Base-by-base conservation (phyloP, 139 green algal species). In the Chlamydomonas applanata region DNA sequence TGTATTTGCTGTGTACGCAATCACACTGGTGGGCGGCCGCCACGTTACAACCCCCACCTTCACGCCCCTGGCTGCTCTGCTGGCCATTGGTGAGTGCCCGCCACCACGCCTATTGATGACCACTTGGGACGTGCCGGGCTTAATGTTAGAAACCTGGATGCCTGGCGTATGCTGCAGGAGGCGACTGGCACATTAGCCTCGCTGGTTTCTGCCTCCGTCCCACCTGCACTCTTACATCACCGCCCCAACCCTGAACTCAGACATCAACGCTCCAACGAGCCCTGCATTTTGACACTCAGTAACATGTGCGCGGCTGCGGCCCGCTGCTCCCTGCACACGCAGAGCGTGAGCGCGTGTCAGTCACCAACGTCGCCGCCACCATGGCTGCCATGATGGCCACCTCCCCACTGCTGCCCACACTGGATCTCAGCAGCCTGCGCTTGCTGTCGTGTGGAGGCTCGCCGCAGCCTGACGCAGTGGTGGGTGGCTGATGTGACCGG, bases 1-100 rank as follows among this genome's bases (percentile, higher is more conserved):
- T 68, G 92, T 90, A 20, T 98, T 98, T 87, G 93, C 92, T 3
- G 81, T 96, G 11, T 97, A 96, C 73, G 85, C 90, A 34, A 87
- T 98, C 65, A 96, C 91, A 0, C 73, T 93, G 52, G 81, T 95
- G 69, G 93, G 92, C 0, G 93, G 91, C 5, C 80, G 91, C 45
- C 92, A 97, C 79, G 90, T 97, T 22, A 80, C 90, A 29, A 71
- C 92, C 29, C 85, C 84, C 22, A 73, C 53, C 29, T 97, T 97
- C 80, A 85, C 35, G 16, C 71, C 93, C 0, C 61, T 67, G 4
- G 79, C 86, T 0, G 81, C 76, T 0, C 83, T 97, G 60, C 76
- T 89, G n/a, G 57, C 86, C 7, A 91, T 97, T 0, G 88, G 87
- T 94, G 74, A 69, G 81, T 64, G 54, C 63, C 14, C 13, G 7